Percentiles rank a stretch among this genome's conserved stretches.
These are phyloP conservation scores for Fusarium lyarnte DNA, from an alignment of 2,329 filamentous ascomycete species.

Conservation along the genomic window DNA sequence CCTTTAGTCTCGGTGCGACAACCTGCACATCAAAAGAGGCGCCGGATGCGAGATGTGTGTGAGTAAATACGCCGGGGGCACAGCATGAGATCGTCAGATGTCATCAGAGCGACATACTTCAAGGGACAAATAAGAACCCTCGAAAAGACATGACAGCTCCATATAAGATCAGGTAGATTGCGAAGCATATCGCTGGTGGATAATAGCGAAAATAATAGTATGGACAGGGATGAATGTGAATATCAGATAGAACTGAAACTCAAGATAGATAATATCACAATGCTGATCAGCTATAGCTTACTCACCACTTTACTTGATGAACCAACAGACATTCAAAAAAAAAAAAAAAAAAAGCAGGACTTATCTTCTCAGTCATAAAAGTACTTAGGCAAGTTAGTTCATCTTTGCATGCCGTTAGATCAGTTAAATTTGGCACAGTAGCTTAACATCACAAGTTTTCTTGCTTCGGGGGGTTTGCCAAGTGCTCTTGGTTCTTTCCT, in stretches of 20 bases:
- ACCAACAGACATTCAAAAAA: background rate
- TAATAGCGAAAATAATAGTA: background rate
- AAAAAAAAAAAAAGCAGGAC: background rate
- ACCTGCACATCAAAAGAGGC: slow-evolving; percentile 28
- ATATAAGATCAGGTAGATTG: background rate
- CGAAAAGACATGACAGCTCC: background rate
- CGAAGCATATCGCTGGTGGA: background rate
- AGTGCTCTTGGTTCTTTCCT: background rate
- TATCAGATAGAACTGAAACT: slow-evolving; percentile 5
- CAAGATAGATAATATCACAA: background rate
- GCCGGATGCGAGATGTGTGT: slow-evolving; percentile 32
- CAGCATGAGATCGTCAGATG: slow-evolving; percentile 3
- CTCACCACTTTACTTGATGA: background rate
- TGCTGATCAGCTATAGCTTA: background rate
- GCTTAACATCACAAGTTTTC: background rate
- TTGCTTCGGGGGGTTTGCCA: background rate
- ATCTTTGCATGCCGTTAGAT: background rate
- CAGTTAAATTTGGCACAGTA: background rate
- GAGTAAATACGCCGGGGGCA: slow-evolving; percentile 1
- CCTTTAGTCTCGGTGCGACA: slow-evolving; percentile 17
- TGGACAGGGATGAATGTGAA: background rate
- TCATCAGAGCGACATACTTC: background rate
- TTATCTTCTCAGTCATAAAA: background rate
- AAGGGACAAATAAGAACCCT: background rate
- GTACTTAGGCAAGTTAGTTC: background rate